These are phyloP conservation scores for Hemisphaericaspora nanyangensis DNA, from an alignment of 805 yeast species.

Conservation along the genomic window DNA sequence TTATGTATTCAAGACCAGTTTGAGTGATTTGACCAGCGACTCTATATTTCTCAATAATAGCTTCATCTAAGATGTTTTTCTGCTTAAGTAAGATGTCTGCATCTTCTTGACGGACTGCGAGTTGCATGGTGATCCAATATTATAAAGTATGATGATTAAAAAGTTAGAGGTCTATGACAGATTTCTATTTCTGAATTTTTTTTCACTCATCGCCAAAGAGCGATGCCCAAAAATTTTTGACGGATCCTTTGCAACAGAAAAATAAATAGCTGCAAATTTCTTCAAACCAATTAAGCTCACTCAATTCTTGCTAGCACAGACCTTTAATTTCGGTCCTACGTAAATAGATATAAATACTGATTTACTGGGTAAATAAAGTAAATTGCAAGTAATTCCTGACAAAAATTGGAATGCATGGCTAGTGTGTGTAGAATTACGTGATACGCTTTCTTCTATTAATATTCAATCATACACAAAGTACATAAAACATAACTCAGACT, in stretches of 20 bases:
- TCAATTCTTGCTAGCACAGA: no score
- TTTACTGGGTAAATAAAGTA: no score
- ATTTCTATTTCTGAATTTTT: not conserved
- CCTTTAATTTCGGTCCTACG: no score
- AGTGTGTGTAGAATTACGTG: no score
- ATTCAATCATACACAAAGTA: no score
- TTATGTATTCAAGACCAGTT: conserved; percentile 67
- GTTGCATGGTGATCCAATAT: conserved; percentile 48
- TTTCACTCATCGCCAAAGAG: conserved; percentile 6
- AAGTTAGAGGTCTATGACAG: not conserved
- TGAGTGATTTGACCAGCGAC: conserved; percentile 87
- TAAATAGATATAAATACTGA: no score
- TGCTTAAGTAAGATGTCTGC: conserved; percentile 68
- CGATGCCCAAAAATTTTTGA: not conserved
- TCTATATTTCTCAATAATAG: conserved; percentile 76
- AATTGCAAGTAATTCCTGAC: no score
- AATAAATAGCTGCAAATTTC: not conserved
- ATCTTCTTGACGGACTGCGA: conserved; percentile 72
- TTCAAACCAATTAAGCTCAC: no score
- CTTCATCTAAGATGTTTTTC: conserved; percentile 60
- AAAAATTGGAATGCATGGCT: no score
- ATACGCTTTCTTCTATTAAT: no score
- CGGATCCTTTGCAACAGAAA: not conserved
- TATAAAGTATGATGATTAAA: not conserved
- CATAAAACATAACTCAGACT: no score